Evolutionary conservation across 257 asterid genomes (phyloP).

Genomic region (Solanum paucissectum): DNA sequence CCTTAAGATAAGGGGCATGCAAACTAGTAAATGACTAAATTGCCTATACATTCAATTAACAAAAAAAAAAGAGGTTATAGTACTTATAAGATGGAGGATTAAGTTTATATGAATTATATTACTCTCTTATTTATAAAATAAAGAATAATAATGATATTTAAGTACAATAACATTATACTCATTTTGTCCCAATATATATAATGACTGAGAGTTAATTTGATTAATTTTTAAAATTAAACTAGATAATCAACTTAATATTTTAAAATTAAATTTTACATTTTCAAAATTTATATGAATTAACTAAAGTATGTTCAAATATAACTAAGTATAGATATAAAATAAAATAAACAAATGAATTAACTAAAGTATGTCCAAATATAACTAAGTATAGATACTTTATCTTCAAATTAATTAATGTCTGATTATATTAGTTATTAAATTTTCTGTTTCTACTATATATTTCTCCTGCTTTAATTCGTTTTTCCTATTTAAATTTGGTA

Average conservation of each 20-base stretch:
- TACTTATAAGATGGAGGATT: neutral
- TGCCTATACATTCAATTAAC: neutral
- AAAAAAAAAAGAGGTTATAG: too few species aligned
- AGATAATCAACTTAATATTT: neutral
- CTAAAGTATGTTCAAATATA: neutral
- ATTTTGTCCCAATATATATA: neutral
- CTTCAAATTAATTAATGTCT: neutral
- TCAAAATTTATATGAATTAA: neutral
- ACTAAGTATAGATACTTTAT: neutral
- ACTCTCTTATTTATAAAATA: too few species aligned
- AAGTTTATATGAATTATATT: too few species aligned
- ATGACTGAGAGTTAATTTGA: accelerated
- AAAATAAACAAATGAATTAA: neutral
- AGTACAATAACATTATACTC: neutral
- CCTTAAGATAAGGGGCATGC: neutral
- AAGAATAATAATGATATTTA: neutral
- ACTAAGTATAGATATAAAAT: neutral
- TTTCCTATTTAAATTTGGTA: too few species aligned
- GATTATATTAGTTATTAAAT: neutral
- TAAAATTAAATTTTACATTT: neutral
- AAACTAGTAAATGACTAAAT: neutral
- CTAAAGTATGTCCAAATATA: neutral
- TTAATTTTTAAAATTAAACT: accelerated
- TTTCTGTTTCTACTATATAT: neutral
- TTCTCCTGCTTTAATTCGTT: neutral